Evolutionary conservation across 768 basidiomycete genomes (phyloP).

Genomic region (Amanita muscaria): DNA sequence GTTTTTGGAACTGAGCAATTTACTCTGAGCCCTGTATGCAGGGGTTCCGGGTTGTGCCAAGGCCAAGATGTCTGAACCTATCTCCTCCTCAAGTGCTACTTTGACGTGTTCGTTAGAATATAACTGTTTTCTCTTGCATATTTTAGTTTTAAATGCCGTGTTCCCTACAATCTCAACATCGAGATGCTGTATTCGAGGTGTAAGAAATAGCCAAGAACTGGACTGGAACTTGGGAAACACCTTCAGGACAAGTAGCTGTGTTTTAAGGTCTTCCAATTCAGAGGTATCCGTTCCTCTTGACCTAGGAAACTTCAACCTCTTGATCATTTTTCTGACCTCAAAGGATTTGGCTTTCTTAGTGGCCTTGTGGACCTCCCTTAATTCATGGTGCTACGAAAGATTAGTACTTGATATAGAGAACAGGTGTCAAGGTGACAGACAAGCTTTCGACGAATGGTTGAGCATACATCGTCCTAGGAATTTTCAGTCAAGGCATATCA

Average conservation of each 20-base stretch:
- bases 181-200: constrained; percentile 34
- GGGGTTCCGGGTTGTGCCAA: constrained; percentile 32
- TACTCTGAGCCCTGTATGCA: constrained; percentile 55
- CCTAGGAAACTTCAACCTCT: constrained; percentile 56
- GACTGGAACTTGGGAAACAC: constrained; percentile 28
- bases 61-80: constrained; percentile 26
- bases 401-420: not conserved
- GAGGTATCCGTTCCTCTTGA: constrained; percentile 28
- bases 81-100: constrained; percentile 35
- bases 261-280: constrained; percentile 42
- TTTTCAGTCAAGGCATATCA: not conserved
- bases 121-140: constrained; percentile 63
- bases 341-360: constrained; percentile 76
- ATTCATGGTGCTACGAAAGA: constrained; percentile 56
- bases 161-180: constrained; percentile 51
- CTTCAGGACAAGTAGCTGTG: constrained; percentile 57
- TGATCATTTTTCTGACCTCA: constrained; percentile 77
- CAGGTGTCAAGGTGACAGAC: constrained; percentile 25
- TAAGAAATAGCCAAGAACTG: constrained; percentile 4
- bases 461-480: constrained; percentile 25
- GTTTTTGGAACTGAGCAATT: constrained; percentile 70
- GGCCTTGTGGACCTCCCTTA: constrained; percentile 64
- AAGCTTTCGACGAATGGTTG: constrained; percentile 45
- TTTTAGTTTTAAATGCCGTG: constrained; percentile 60
- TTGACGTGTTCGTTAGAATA: constrained; percentile 39